A percentile compares a stretch with the other conserved stretches of the same genome.
Evolutionary conservation across 1,139 yeast genomes (phyloP).

Genomic region (Kodamaea suecica): DNA sequence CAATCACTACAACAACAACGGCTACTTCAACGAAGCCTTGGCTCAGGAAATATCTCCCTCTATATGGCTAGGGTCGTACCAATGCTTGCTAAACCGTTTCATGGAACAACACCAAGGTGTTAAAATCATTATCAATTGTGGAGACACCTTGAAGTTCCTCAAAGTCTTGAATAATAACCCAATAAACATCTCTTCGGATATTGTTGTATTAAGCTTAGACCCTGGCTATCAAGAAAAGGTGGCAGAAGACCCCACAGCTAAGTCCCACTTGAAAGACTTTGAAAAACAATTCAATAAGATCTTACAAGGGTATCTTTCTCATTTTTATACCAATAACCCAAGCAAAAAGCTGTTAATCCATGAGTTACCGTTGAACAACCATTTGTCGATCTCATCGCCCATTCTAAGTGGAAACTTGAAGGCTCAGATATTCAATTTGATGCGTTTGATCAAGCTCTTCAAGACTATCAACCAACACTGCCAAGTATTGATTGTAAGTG

Average conservation of each 20-base stretch:
- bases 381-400: conserved; percentile 32
- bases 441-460: conserved; percentile 37
- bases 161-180: conserved; percentile 20
- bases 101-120: conserved; percentile 27
- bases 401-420: conserved; percentile 40
- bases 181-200: conserved; percentile 35
- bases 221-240: conserved; percentile 22
- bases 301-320: conserved; percentile 39
- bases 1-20: too few species aligned
- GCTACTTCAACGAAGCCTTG: too few species aligned
- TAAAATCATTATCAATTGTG: conserved; percentile 43
- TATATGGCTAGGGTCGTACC: conserved; percentile 31
- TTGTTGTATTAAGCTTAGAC: conserved; percentile 39
- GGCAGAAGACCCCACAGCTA: not conserved
- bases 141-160: conserved; percentile 33
- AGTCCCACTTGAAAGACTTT: conserved; percentile 19
- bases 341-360: conserved; percentile 27
- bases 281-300: conserved; percentile 30
- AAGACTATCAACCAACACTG: conserved; percentile 32
- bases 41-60: conserved; percentile 35
- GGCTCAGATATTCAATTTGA: conserved; percentile 37
- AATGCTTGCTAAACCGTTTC: conserved; percentile 14
- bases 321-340: conserved; percentile 37
- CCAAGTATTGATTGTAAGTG: conserved; percentile 39
- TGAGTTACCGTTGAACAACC: conserved; percentile 27